Percentiles rank a stretch among this genome's conserved stretches.
Evolutionary conservation across 805 yeast species (phyloP).

Genomic region (Ascoidea asiatica): DNA sequence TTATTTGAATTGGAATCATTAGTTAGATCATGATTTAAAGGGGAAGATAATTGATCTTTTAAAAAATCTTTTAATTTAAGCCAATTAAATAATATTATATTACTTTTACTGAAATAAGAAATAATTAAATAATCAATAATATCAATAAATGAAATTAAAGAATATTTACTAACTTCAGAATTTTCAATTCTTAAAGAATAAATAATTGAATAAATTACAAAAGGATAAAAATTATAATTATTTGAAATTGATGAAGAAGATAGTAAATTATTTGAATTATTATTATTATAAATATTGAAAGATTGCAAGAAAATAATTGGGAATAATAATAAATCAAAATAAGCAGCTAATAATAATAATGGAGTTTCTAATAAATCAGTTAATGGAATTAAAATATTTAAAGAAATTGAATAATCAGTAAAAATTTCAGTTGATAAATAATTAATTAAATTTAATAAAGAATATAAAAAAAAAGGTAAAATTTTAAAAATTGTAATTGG

Average conservation of each 20-base stretch:
- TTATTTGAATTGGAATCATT: no score
- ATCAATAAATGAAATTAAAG: neutral
- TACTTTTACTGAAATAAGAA: no score
- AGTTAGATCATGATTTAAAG: no score
- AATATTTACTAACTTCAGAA: neutral
- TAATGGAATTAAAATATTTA: conserved; percentile 38
- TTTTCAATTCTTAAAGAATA: neutral
- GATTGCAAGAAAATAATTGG: conserved; percentile 8
- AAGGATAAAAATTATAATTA: neutral
- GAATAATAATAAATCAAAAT: conserved; percentile 21
- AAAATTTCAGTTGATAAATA: conserved; percentile 2
- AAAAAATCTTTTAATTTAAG: no score
- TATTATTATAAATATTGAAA: no score
- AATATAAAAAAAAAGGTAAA: conserved; percentile 9
- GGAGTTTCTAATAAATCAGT: conserved; percentile 51
- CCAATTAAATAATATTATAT: no score
- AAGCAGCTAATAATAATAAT: conserved; percentile 61
- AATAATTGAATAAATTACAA: neutral
- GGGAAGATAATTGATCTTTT: no score
- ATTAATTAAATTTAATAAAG: conserved; percentile 7
- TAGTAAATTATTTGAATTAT: no score
- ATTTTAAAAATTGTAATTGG: conserved; percentile 9
- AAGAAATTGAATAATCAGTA: conserved; percentile 17
- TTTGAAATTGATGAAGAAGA: no score
- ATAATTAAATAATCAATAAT: no score